Base-by-base conservation (phyloP, 2,329 filamentous ascomycete genomes). In the Sclerotinia spermophila region DNA sequence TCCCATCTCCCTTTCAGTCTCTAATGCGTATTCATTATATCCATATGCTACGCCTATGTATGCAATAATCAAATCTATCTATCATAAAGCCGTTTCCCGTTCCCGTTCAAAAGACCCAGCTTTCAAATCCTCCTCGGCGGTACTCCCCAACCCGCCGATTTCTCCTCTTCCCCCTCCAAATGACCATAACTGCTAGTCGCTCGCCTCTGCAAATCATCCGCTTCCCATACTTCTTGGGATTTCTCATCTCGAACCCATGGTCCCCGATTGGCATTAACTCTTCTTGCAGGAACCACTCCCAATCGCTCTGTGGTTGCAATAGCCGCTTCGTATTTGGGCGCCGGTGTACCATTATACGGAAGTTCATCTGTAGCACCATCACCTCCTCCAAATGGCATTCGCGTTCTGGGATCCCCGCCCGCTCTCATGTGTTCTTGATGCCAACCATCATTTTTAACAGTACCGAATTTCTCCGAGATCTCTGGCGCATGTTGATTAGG, bases 181-280 rank as follows among this genome's bases (percentile, higher is more conserved):
- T 30, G 15, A 10, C 58, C 58, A 27, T 60, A 60, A 42, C 35
- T 40, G 17, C 58, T 60, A 5, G 58, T 60, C 7, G 38, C 58
- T 30, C 58, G 21, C 58, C 17, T 61, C 2, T 61, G 38, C 58
- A n/a, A 3, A 21, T 61, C 62, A 65, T 65, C 61, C 8, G 45
- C 61, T 17, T 53, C 45, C 62, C 62, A 65, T 1, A 19, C 13
- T 17, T 38, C 45, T 8, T 10, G n/a, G 5, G 21, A 17, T 17
- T 65, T 65, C 33, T 53, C 62, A 53, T 65, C 45, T 40, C 45
- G 24, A 2, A 65, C 33, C 62, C 62, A 65, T 10, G 62, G 62
- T 40, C 62, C 62, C 2, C 58, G 2, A 44, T 61, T 61, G 3
- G 24, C 27, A 27, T 53, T 65, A 7, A 38, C 44, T 33, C 45